Percentiles rank a stretch among this genome's conserved stretches.
These are phyloP conservation scores for Aspergillus sclerotialis DNA, from an alignment of 2,329 filamentous ascomycete genomes.

Conservation along the genomic window DNA sequence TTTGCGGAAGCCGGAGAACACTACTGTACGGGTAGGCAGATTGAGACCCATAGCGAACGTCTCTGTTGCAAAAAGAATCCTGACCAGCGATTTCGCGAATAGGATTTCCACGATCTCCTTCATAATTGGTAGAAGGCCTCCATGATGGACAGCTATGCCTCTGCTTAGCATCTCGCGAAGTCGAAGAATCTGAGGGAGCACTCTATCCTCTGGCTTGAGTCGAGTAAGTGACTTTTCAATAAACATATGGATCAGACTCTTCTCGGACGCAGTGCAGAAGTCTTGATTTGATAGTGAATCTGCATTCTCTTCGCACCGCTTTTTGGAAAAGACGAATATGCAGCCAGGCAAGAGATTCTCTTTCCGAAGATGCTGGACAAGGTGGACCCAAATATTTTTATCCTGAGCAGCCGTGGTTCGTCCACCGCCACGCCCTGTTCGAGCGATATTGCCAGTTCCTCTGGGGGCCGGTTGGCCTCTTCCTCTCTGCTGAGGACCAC, in stretches of 20 bases:
- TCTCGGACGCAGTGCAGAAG: slow-evolving; percentile 86
- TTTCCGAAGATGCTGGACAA: slow-evolving; percentile 86
- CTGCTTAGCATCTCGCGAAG: slow-evolving; percentile 76
- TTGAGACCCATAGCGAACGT: slow-evolving; percentile 99
- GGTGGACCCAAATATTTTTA: slow-evolving; percentile 91
- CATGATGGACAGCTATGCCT: slow-evolving; percentile 93
- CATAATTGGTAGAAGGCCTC: slow-evolving; percentile 87
- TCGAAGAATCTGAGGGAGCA: slow-evolving; percentile 85
- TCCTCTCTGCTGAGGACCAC: slow-evolving; percentile 45
- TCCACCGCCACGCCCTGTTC: slow-evolving; percentile 76
- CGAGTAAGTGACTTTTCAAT: slow-evolving; percentile 91
- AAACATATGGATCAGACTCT: slow-evolving; percentile 95
- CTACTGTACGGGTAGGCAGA: slow-evolving; percentile 87
- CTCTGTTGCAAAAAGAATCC: slow-evolving; percentile 94
- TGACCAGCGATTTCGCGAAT: slow-evolving; percentile 90
- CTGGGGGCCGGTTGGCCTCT: slow-evolving; percentile 52
- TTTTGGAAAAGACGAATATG: slow-evolving; percentile 98
- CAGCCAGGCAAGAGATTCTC: slow-evolving; percentile 82
- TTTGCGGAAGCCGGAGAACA: slow-evolving; percentile 95
- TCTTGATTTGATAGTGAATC: slow-evolving; percentile 92
- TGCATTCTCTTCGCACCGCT: slow-evolving; percentile 93
- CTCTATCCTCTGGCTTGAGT: slow-evolving; percentile 80
- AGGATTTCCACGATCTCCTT: slow-evolving; percentile 97
- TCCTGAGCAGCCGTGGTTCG: slow-evolving; percentile 88
- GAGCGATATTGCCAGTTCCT: slow-evolving; percentile 77